These are phyloP conservation scores for Claviceps pazoutovae DNA, from an alignment of 2,329 filamentous ascomycete genomes.

Conservation along the genomic window DNA sequence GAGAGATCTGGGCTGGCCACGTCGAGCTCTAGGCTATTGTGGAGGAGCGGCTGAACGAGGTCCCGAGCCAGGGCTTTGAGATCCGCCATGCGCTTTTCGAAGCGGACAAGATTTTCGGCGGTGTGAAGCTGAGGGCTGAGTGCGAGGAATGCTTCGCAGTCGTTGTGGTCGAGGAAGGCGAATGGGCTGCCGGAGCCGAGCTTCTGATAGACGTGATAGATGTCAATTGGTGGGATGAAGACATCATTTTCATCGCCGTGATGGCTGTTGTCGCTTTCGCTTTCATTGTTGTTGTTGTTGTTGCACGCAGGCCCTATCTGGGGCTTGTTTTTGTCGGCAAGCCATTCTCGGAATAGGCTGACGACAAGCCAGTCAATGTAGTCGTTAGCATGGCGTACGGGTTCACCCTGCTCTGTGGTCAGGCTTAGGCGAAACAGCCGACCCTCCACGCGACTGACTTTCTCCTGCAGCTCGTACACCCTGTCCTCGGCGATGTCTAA, in stretches of 20 bases:
- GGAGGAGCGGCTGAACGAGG: conserved; percentile 72
- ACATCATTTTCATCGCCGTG: conserved; percentile 10
- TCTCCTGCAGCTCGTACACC: conserved; percentile 78
- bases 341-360: conserved; percentile 80
- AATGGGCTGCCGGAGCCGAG: conserved; percentile 48
- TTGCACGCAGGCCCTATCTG: conserved; percentile 30
- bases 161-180: conserved; percentile 67
- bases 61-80: conserved; percentile 74
- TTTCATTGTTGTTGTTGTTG: conserved; percentile 5
- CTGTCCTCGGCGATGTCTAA: conserved; percentile 91
- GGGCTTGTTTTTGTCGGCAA: conserved; percentile 77
- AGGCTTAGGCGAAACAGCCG: conserved; percentile 71
- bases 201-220: conserved; percentile 64
- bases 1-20: conserved; percentile 27
- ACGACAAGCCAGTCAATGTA: conserved; percentile 87
- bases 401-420: conserved; percentile 66
- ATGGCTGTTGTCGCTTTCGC: not conserved
- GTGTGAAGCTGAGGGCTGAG: conserved; percentile 69
- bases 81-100: conserved; percentile 80
- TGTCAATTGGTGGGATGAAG: conserved; percentile 34
- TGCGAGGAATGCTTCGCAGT: conserved; percentile 83
- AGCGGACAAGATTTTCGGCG: conserved; percentile 70
- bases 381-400: conserved; percentile 62
- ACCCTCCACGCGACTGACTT: conserved; percentile 64
- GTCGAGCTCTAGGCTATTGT: conserved; percentile 72